Base-by-base conservation (phyloP, 2,329 filamentous ascomycete genomes). In the Lachnellula hyalina region DNA sequence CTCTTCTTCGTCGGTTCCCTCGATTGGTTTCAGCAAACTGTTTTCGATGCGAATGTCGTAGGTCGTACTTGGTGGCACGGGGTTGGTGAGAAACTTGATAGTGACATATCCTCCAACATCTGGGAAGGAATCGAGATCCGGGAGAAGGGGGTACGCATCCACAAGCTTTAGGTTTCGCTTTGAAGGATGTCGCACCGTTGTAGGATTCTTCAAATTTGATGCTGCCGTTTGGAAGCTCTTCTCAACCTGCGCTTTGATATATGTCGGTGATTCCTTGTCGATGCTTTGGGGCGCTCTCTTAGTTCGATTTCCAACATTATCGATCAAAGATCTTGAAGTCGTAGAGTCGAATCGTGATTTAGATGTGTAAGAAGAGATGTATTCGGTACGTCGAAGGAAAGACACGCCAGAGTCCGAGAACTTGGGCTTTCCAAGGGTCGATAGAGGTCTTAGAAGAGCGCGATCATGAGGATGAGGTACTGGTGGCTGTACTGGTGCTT, bases 371-470 rank as follows among this genome's bases (percentile, higher is more conserved):
- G 81, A 82, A 11, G 89, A 89, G 67, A 96, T 96, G 74, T 97
- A 97, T 72, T 99, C 94, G 53, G 94, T 97, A 66, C 93, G 85
- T 55, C 94, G 90, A 63, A 99, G 81, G 80, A 99, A 99, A 60
- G 90, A 96, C 52, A 96, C 90, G 60, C 87, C 86, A 17, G 86
- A 79, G 59, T 90, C 87, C 58, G 83, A 83, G 42, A 84, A 81
- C 63, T 89, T 89, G 45, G 87, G 86, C 72, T 96, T 96, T 64
- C 90, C 91, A 21, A 99, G 81, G 48, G 90, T 85, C 36, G 90
- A 84, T 36, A 96, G 83, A 5, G 90, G 88, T 68, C 90, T 84
- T 57, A 99, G 82, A 51, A 99, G 85, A 12, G 84, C 81, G 60
- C 89, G 84, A 74, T 99, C 94, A 66, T 88, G 86, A 7, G 92